Evolutionary conservation across 805 yeast genomes (phyloP), one percentile per base, ranked within the genome.

Genomic region (Ogataea methylovora): DNA sequence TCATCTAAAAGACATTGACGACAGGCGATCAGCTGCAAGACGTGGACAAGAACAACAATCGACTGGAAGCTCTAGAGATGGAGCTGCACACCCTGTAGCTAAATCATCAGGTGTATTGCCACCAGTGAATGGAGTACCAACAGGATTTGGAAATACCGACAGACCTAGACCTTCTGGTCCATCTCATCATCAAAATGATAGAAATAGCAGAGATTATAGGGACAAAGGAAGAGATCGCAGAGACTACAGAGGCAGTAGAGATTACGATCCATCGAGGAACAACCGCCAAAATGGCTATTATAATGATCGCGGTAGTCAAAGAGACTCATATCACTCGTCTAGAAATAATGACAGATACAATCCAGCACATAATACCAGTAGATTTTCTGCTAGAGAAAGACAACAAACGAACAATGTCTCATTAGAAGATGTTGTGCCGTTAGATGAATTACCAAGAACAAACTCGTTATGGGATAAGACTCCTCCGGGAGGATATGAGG

Each of bases 391-490:
- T 17, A 39, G 46, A 8, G 35, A 34, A 12, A 34, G 34, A 11
- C 29, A 39, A 21, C 36, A 42, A 15, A 48, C 44, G 26, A 30
- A 29, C 41, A 37, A 13, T 12, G n/a, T 5, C 25, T 11, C 13
- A 11, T 50, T 75, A 11, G 52, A 53, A 4, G 51, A 55, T 15
- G 71, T 67, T 0, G 51, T 62, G 0, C 65, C 79, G 0, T 56
- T 84, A 21, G 70, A 73, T 28, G 61, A 71, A 29, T 53, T 83
- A n/a, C 59, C 61, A 31, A 61, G 79, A 10, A 47, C 58, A 10
- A 64, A 62, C 14, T 65, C 84, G 0, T 58, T 65, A 32, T 85
- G 94, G 94, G 92, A 84, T 33, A 60, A 71, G 17, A 66, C 69
- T 23, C 87, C 94, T 1, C 20, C 28, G 1, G 21, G 16, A 9